Conservation (phyloP, 2,329 filamentous ascomycete genomes). For the Helotiales sp. region DNA sequence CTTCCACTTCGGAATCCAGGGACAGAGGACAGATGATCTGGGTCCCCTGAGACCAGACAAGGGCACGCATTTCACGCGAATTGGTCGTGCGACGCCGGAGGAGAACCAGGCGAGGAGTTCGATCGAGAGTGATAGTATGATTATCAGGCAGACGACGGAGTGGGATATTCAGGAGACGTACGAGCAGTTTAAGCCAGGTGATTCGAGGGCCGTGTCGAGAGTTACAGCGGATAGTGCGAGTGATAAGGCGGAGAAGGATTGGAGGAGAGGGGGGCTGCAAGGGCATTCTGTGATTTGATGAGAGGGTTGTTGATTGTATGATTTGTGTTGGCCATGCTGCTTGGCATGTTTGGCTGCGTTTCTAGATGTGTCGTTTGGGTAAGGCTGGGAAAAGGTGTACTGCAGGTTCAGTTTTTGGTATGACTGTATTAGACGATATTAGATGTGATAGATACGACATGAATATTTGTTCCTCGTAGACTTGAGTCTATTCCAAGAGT, state of each 20-base stretch:
- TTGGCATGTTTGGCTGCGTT: background rate
- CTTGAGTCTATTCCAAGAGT: too few relatives aligned
- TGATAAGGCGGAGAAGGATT: background rate
- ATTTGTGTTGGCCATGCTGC: too few relatives aligned
- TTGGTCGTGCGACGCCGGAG: constrained; percentile 24
- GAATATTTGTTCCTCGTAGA: background rate
- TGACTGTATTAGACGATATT: background rate
- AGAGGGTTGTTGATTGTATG: background rate
- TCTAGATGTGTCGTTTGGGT: background rate
- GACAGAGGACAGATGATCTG: constrained; percentile 9
- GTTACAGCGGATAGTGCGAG: background rate
- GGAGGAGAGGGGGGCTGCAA: background rate
- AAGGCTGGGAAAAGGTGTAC: background rate
- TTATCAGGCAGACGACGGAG: constrained; percentile 28
- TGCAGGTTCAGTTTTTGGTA: background rate
- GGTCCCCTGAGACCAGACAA: constrained; percentile 26
- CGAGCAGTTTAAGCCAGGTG: background rate
- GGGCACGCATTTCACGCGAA: constrained; percentile 19
- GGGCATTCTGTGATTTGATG: constrained; percentile 1
- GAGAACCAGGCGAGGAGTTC: constrained; percentile 21
- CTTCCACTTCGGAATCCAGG: constrained; percentile 12
- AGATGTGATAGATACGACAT: background rate
- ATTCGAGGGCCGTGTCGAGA: background rate
- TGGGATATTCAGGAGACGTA: constrained; percentile 28
- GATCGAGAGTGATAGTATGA: constrained; percentile 28